Percentiles rank a stretch among this genome's conserved stretches.
These are phyloP conservation scores for Pontederia paniculata DNA, from an alignment of 176 grass and related monocot species.

Conservation along the genomic window DNA sequence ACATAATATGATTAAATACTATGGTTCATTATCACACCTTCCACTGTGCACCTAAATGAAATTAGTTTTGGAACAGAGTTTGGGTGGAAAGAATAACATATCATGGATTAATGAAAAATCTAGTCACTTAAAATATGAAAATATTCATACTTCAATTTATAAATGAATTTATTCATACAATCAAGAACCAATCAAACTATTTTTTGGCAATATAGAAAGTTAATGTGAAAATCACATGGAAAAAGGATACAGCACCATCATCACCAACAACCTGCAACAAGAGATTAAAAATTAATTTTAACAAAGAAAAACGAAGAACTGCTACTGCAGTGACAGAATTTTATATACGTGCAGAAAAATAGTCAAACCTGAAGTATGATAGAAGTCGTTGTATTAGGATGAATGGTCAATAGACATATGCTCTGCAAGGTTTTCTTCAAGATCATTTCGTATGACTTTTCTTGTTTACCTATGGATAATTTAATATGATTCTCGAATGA, in stretches of 20 bases:
- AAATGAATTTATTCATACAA: too few relatives aligned
- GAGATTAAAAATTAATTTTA: constrained; percentile 2
- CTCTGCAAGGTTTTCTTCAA: constrained; percentile 81
- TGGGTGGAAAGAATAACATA: too few relatives aligned
- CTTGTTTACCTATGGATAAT: constrained; percentile 41
- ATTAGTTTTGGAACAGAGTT: too few relatives aligned
- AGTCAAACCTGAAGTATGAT: constrained; percentile 53
- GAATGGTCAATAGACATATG: constrained; percentile 59
- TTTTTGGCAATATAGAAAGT: too few relatives aligned
- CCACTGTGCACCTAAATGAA: too few relatives aligned
- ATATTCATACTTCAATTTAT: too few relatives aligned
- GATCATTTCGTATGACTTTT: constrained; percentile 82
- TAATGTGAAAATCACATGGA: background rate
- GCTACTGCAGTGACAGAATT: background rate
- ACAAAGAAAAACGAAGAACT: background rate
- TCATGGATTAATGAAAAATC: too few relatives aligned
- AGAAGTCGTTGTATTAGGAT: constrained; percentile 91
- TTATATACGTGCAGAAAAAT: constrained; percentile 2
- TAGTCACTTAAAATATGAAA: too few relatives aligned
- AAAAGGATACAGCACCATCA: constrained; percentile 86
- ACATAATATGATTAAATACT: too few relatives aligned
- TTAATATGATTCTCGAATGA: background rate
- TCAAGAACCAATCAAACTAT: too few relatives aligned
- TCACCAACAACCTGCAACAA: constrained; percentile 64
- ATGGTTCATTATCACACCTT: too few relatives aligned